Conservation (phyloP, 805 yeast genomes). For the Komagataella phaffii region DNA sequence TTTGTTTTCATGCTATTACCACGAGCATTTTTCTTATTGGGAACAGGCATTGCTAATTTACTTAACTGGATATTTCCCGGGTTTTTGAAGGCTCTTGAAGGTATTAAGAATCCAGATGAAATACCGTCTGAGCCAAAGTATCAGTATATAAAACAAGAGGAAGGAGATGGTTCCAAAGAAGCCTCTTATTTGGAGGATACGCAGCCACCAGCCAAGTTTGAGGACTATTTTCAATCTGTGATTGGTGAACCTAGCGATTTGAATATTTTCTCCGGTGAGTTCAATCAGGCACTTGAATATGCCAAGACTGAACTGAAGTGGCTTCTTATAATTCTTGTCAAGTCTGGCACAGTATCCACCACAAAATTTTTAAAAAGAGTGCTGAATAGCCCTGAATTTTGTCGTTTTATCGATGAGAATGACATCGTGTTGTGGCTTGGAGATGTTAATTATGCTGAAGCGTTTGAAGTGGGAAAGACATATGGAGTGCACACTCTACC, state of each 20-base stretch:
- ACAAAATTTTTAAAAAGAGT: conserved; percentile 27
- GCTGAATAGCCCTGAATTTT: conserved; percentile 29
- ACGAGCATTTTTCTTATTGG: conserved; percentile 26
- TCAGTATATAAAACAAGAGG: conserved; percentile 5
- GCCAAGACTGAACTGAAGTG: conserved; percentile 31
- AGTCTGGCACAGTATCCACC: conserved; percentile 28
- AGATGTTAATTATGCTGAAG: conserved; percentile 48
- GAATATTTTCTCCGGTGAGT: conserved; percentile 17
- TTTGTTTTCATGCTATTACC: conserved; percentile 45
- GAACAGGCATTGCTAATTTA: conserved; percentile 23
- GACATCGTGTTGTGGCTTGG: conserved; percentile 52
- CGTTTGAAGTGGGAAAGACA: conserved; percentile 49
- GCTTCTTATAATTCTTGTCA: conserved; percentile 38
- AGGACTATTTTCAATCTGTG: conserved; percentile 7
- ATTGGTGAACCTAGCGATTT: conserved; percentile 15
- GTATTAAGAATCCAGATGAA: conserved; percentile 14
- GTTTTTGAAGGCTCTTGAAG: conserved; percentile 14
- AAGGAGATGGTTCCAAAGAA: conserved; percentile 1
- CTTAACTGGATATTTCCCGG: conserved; percentile 22
- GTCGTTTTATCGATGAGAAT: conserved; percentile 22
- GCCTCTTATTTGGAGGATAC: conserved; percentile 6
- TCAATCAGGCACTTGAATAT: conserved; percentile 26
- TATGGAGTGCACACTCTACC: conserved; percentile 43
- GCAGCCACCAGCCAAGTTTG: conserved; percentile 7
- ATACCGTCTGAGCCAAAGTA: conserved; percentile 17